Evolutionary conservation across 495 filamentous ascomycete genomes (phyloP), one percentile per base, ranked within the genome.

Genomic region (Podospora comata): DNA sequence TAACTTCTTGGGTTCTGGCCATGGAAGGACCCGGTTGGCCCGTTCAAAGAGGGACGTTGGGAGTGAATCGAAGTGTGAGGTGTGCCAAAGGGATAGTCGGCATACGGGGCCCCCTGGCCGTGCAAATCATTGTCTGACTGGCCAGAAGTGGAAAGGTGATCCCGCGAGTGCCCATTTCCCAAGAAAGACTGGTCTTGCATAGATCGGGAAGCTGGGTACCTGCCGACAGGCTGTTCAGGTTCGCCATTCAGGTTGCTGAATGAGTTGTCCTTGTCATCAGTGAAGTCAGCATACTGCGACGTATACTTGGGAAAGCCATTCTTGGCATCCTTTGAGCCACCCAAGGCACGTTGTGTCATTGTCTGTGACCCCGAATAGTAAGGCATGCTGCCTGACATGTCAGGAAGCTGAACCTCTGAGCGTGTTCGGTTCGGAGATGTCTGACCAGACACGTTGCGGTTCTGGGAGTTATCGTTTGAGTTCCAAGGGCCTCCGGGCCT

Each of bases 401-500:
- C 85, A 48, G 77, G 75, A 15, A 84, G 68, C 2, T 75, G 71
- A 9, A 68, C 48, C 11, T 74, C 73, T 16, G 74, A 65, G 16
- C 74, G 70, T n/a, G 71, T 68, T 65, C 76, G 60, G 57, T 69
- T 73, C 2, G 77, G 77, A 7, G 77, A 78, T 20, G 73, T 75
- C 55, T 67, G 74, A 55, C 72, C 76, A 4, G 76, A 74, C 5
- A 64, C 65, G 55, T 60, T 70, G 23, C 76, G 72, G 7, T 68
- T n/a, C 18, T 68, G 68, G 18, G 71, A 65, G 28, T 79, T 76
- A 64, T 86, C 86, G 20, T 85, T 71, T 4, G 82, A 78, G 65
- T 79, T 82, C 90, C 89, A 91, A 0, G 85, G 82, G 3, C 81
- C 68, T 54, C 80, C 83, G 39, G 81, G 75, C 18, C 80, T 80